A percentile compares a stretch with the other conserved stretches of the same genome.
phyloP scores from a whole-genome alignment of 2,329 filamentous ascomycete genomes.

The Nectriaceae sp. region DNA sequence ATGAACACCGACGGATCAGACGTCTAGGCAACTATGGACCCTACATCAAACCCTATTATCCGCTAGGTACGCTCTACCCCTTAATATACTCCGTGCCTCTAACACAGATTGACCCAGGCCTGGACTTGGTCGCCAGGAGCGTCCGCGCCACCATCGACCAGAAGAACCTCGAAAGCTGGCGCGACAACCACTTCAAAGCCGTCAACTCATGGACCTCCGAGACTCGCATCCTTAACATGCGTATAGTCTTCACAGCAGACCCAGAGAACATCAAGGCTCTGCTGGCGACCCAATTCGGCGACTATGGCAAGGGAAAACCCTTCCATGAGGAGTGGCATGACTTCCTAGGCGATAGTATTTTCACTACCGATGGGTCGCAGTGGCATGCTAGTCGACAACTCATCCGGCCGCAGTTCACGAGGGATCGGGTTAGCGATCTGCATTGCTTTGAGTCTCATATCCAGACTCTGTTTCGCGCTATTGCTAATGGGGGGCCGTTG shows the following conservation, averaged over 20 bases:
- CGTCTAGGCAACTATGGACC: slow-evolving; percentile 47
- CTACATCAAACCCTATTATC: slow-evolving; percentile 38
- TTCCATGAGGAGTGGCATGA: slow-evolving; percentile 77
- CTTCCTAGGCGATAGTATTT: slow-evolving; percentile 75
- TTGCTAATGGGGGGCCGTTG: slow-evolving; percentile 60
- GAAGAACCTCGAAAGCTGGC: slow-evolving; percentile 64
- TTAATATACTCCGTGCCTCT: not conserved
- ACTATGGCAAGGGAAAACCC: slow-evolving; percentile 78
- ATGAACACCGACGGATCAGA: slow-evolving; percentile 46
- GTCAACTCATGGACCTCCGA: slow-evolving; percentile 60
- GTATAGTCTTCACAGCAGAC: slow-evolving; percentile 76
- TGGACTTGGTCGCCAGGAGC: slow-evolving; percentile 65
- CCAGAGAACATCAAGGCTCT: slow-evolving; percentile 91
- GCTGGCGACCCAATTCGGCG: slow-evolving; percentile 79
- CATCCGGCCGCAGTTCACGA: slow-evolving; percentile 83
- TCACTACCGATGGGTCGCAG: slow-evolving; percentile 73
- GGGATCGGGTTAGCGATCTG: slow-evolving; percentile 80
- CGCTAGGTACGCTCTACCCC: slow-evolving; percentile 44
- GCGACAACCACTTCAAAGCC: slow-evolving; percentile 46
- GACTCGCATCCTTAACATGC: slow-evolving; percentile 51
- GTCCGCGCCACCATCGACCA: slow-evolving; percentile 54
- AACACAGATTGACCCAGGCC: slow-evolving; percentile 38
- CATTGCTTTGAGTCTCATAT: slow-evolving; percentile 81
- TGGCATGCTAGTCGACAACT: slow-evolving; percentile 84
- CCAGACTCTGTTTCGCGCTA: slow-evolving; percentile 68